phyloP scores from a whole-genome alignment of 306 rosid genomes.

The Vigna angularis region DNA sequence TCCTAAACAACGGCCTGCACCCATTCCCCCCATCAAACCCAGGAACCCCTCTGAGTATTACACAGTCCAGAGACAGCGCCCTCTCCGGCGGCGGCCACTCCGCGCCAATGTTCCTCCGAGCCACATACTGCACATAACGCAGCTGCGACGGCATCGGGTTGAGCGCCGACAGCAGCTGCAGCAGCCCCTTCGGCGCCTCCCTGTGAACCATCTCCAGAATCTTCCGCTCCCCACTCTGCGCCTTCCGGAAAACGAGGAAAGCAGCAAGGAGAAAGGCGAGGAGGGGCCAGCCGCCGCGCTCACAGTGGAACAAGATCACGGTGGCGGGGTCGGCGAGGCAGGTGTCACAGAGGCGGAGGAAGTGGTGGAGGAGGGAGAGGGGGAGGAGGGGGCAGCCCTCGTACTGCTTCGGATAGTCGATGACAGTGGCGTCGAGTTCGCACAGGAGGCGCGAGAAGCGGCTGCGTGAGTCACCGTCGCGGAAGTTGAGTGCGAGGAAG shows the following conservation, averaged over 20 bases:
- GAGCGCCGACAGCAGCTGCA: slow-evolving; percentile 84
- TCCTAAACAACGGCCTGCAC: slow-evolving; percentile 83
- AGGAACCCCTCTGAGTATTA: slow-evolving; percentile 88
- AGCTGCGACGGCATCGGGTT: slow-evolving; percentile 97
- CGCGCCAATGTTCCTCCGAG: slow-evolving; percentile 83
- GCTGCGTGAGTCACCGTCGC: slow-evolving; percentile 85
- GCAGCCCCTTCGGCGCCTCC: slow-evolving; percentile 93
- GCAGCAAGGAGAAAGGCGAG: slow-evolving; percentile 83
- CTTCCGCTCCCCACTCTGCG: slow-evolving; percentile 79
- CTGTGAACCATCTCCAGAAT: slow-evolving; percentile 92
- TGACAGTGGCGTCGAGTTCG: slow-evolving; percentile 78
- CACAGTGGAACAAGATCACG: slow-evolving; percentile 85
- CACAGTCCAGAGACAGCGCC: slow-evolving; percentile 88
- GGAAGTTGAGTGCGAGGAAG: slow-evolving; percentile 89
- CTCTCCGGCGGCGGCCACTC: slow-evolving; percentile 98
- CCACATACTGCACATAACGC: slow-evolving; percentile 89
- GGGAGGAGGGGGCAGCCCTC: slow-evolving; percentile 97
- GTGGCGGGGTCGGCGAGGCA: slow-evolving; percentile 82
- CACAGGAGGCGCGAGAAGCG: slow-evolving; percentile 72
- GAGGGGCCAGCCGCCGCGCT: slow-evolving; percentile 98
- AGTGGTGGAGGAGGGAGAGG: slow-evolving; percentile 83
- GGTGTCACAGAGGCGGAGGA: slow-evolving; percentile 86
- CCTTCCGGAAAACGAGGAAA: slow-evolving; percentile 69
- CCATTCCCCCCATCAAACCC: slow-evolving; percentile 84
- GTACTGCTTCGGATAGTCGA: slow-evolving; percentile 95